Evolutionary conservation across 257 asterid species (phyloP), one percentile per base, ranked within the genome.

Genomic region (Fraxinus anomala): DNA sequence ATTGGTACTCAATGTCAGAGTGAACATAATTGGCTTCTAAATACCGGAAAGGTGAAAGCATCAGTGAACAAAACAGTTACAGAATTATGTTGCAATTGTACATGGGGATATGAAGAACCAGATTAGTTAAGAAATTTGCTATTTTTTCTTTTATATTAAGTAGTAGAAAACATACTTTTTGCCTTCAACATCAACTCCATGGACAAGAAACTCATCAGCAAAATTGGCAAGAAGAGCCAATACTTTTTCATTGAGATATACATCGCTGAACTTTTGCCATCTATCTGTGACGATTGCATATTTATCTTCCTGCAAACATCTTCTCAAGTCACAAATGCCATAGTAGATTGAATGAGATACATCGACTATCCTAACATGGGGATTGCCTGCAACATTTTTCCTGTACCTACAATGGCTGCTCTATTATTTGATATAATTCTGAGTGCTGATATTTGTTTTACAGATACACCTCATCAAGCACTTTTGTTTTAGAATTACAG

Each of bases 141-240:
- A n/a, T 5, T 56, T 37, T 37, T 37, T 7, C 1, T 56, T 56
- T 56, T 11, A 1, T 28, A 39, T 30, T 14, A 5, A 3, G 14
- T 47, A 17, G 76, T 73, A 7, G 24, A 66, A 56, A 54, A 80
- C 84, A 7, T 86, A 95, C 99, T 89, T 91, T 87, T 96, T 96
- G 74, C 99, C 98, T 92, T 96, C 99, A 79, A 93, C 98, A 79
- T 96, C 98, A 77, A 96, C 99, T 86, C 99, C 98, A 82, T 95
- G 98, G 80, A 96, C 98, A 76, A 93, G 96, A 86, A 91, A 95
- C 81, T 95, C 99, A 72, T 95, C 97, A 63, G 99, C 96, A 77
- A 85, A 92, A 39, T 63, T 73, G 19, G 98, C 95, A 44, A 96
- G 91, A 82, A 88, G 86, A 79, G 83, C 87, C 80, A 93, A 85